A percentile compares a stretch with the other conserved stretches of the same genome.
Evolutionary conservation across 345 rosid species (phyloP).

Genomic region (Lagerstroemia speciosa): DNA sequence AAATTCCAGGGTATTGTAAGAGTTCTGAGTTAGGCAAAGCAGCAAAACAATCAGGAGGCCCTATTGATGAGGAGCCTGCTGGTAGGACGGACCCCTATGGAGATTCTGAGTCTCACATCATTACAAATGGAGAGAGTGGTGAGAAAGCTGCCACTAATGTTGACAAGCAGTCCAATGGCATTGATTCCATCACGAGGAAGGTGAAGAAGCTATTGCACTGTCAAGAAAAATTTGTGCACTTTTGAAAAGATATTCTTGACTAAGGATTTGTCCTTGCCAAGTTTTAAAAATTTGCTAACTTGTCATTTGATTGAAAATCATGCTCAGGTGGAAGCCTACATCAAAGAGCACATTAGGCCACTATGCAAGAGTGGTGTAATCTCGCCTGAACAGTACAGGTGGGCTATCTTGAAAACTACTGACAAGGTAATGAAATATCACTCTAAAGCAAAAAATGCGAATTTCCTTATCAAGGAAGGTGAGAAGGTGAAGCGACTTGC

Average conservation of each 20-base stretch:
- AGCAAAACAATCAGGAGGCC: constrained; percentile 25
- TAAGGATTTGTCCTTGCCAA: not conserved
- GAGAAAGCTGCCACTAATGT: constrained; percentile 25
- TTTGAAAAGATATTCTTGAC: not conserved
- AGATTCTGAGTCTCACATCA: constrained; percentile 23
- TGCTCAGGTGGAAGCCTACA: constrained; percentile 76
- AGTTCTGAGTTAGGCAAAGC: constrained; percentile 13
- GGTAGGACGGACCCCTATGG: constrained; percentile 22
- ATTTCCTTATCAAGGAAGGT: constrained; percentile 87
- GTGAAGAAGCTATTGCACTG: constrained; percentile 15
- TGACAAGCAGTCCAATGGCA: constrained; percentile 25
- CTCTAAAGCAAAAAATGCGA: constrained; percentile 70
- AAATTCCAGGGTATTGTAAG: constrained; percentile 14
- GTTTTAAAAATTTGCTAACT: constrained; percentile 1
- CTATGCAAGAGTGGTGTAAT: constrained; percentile 87
- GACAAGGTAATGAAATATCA: constrained; percentile 96
- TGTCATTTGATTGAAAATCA: not conserved
- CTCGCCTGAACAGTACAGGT: constrained; percentile 69
- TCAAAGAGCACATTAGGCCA: constrained; percentile 95
- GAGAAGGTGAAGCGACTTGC: constrained; percentile 97
- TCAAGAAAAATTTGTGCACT: not conserved
- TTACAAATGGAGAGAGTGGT: constrained; percentile 24
- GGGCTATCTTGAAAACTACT: constrained; percentile 78
- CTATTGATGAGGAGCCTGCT: constrained; percentile 21
- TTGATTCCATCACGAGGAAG: constrained; percentile 52